Percentiles rank a stretch among this genome's conserved stretches.
Conservation (phyloP, 148 eudicot genomes). For the Amaranthus cruentus region DNA sequence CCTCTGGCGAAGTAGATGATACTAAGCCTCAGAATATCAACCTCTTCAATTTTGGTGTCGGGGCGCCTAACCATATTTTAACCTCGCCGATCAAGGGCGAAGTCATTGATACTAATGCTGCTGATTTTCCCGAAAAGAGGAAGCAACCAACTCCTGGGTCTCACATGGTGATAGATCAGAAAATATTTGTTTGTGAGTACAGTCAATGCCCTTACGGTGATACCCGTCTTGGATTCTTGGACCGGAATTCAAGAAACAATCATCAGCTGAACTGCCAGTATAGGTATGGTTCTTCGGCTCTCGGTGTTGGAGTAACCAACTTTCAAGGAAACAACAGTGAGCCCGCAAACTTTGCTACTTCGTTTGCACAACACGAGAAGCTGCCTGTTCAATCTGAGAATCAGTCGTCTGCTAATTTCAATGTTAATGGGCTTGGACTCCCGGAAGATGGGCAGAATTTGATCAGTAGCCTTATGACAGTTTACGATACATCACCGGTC, state of each 20-base stretch:
- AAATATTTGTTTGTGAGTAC: constrained; percentile 39
- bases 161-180: constrained; percentile 27
- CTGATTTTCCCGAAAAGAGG: constrained; percentile 38
- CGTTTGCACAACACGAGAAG: constrained; percentile 30
- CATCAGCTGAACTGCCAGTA: constrained; percentile 45
- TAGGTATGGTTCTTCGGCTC: constrained; percentile 22
- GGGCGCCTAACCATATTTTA: constrained; percentile 22
- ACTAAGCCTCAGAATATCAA: constrained; percentile 38
- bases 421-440: constrained; percentile 32
- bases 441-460: constrained; percentile 43
- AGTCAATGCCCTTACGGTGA: constrained; percentile 49
- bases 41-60: constrained; percentile 30
- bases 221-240: constrained; percentile 37
- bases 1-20: constrained; percentile 34
- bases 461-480: constrained; percentile 38
- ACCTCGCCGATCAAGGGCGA: constrained; percentile 41
- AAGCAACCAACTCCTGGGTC: constrained; percentile 34
- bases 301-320: constrained; percentile 27
- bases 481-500: constrained; percentile 21
- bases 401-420: constrained; percentile 21
- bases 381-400: constrained; percentile 24
- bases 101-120: constrained; percentile 20
- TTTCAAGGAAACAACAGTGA: constrained; percentile 18
- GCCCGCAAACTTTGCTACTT: constrained; percentile 18
- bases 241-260: constrained; percentile 47